Percentiles rank a stretch among this genome's conserved stretches.
Evolutionary conservation across 73 alveolate species (phyloP).

Genomic region (Blepharisma japonicum): DNA sequence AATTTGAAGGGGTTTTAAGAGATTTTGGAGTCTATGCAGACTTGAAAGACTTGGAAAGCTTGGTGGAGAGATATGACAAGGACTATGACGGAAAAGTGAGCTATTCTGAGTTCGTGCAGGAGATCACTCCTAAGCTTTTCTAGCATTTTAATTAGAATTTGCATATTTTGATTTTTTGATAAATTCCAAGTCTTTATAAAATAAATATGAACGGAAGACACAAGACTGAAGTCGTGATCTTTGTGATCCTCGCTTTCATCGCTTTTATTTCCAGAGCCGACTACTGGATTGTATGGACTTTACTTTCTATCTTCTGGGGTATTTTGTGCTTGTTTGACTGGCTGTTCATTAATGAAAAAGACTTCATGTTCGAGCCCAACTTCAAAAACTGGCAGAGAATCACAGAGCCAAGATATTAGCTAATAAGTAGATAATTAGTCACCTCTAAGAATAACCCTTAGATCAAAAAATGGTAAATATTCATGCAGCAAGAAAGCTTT

Average conservation of each 20-base stretch:
- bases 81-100: slow-evolving; percentile 30
- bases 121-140: slow-evolving; percentile 27
- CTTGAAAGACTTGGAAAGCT: not conserved
- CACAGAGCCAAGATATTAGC: slow-evolving; percentile 10
- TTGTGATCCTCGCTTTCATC: not conserved
- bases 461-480: no score
- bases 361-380: slow-evolving; percentile 20
- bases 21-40: not conserved
- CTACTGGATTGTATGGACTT: not conserved
- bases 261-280: not conserved
- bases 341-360: slow-evolving; percentile 11
- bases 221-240: slow-evolving; percentile 6
- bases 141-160: no score
- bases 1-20: slow-evolving; percentile 15
- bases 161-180: no score
- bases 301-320: slow-evolving; percentile 21
- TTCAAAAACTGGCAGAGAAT: slow-evolving; percentile 25
- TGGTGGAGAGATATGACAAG: slow-evolving; percentile 14
- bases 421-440: not conserved
- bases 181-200: no score
- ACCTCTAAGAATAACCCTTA: no score
- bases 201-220: slow-evolving; percentile 24
- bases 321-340: slow-evolving; percentile 16
- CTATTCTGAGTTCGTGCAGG: slow-evolving; percentile 29
- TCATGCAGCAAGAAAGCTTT: slow-evolving; percentile 24